Evolutionary conservation across 148 eudicot species (phyloP).

Genomic region (Chenopodium suecicum): DNA sequence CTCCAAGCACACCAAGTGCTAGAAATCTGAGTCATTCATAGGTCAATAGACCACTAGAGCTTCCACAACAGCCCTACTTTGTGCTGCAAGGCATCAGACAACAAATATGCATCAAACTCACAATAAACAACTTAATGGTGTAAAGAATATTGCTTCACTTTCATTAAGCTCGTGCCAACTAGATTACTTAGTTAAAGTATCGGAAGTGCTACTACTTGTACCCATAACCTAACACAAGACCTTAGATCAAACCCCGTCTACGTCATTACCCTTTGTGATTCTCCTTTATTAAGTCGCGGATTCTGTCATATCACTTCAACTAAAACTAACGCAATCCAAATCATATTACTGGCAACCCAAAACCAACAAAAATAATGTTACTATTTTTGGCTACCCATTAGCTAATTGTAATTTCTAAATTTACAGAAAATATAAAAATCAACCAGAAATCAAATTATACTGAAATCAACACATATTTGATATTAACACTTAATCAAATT

Average conservation of each 20-base stretch:
- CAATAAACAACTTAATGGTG: not conserved
- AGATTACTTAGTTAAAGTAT: not conserved
- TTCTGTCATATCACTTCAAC: not conserved
- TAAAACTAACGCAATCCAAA: not conserved
- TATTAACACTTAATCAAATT: not conserved
- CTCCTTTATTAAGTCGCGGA: no score
- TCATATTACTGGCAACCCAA: not conserved
- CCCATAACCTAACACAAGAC: not conserved
- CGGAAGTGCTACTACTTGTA: not conserved
- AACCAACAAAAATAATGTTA: not conserved
- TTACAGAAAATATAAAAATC: not conserved
- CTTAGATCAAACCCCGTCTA: not conserved
- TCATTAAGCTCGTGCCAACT: not conserved
- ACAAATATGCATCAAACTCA: conserved; percentile 2
- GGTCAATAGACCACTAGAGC: conserved; percentile 8
- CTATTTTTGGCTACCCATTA: not conserved
- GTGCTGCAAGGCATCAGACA: conserved; percentile 29
- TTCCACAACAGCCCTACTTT: not conserved
- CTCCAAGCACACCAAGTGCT: conserved; percentile 13
- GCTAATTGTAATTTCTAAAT: not conserved
- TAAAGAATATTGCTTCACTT: not conserved
- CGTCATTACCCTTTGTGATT: not conserved
- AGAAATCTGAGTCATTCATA: conserved; percentile 7
- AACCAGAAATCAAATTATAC: not conserved
- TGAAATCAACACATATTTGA: not conserved